Conservation (phyloP, 192 early-diverging fungal species). For the Coemansia sp. region DNA sequence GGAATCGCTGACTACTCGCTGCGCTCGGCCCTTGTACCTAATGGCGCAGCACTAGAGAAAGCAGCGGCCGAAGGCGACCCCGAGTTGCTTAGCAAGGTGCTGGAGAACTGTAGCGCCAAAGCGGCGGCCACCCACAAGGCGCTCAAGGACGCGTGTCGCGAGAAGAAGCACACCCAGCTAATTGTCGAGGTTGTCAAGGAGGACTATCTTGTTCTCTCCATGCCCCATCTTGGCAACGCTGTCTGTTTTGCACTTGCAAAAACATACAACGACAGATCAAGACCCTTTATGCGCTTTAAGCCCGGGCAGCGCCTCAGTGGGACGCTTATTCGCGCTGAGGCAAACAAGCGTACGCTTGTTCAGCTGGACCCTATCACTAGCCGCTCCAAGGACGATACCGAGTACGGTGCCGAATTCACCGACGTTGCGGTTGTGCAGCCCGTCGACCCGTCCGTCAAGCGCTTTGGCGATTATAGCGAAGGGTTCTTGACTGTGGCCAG, state of each 20-base stretch:
- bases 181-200: conserved; percentile 77
- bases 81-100: conserved; percentile 9
- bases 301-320: conserved; percentile 58
- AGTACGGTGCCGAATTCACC: conserved; percentile 1
- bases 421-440: conserved; percentile 39
- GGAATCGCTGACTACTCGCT: conserved; percentile 66
- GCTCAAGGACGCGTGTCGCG: conserved; percentile 29
- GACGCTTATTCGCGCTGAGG: conserved; percentile 41
- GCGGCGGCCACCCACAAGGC: conserved; percentile 22
- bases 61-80: background rate
- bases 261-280: conserved; percentile 60
- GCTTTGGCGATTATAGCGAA: conserved; percentile 55
- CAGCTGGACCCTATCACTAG: conserved; percentile 3
- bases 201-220: conserved; percentile 69
- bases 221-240: conserved; percentile 58
- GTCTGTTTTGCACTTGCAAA: conserved; percentile 63
- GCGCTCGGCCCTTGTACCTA: conserved; percentile 36
- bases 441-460: conserved; percentile 45
- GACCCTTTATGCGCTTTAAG: conserved; percentile 65
- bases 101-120: conserved; percentile 9
- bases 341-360: conserved; percentile 44
- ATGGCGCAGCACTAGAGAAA: conserved; percentile 33
- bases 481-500: conserved; percentile 48
- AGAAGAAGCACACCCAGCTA: conserved; percentile 48
- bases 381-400: background rate